Evolutionary conservation across 1,284 basidiomycete species (phyloP), one percentile per base, ranked within the genome.

Genomic region (Ustilago hordei): DNA sequence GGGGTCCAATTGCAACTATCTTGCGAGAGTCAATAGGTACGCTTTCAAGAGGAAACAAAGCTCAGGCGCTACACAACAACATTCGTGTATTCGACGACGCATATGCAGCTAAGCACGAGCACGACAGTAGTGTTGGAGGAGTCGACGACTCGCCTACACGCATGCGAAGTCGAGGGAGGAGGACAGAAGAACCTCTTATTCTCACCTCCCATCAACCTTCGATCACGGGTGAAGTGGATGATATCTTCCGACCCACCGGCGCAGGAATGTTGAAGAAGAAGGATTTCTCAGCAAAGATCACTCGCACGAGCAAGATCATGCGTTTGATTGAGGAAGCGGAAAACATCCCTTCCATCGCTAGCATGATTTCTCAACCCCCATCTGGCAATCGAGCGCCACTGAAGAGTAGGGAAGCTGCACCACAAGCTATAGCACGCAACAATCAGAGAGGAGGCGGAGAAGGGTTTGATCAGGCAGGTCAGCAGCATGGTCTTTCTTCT

Each of bases 231-330:
- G 45, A 43, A 8, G 60, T 43, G 9, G 60, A 64, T 17, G 64
- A 70, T 35, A 36, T 67, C 36, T 75, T 75, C 32, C 60, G 67
- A 17, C 61, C 65, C 1, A 43, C 32, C 31, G 32, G 6, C 9
- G 28, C 11, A n/a, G 45, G 34, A 23, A 31, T 23, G 48, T n/a
- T 76, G 34, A 61, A 43, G 56, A 76, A 72, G 53, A 68, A 69
- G 32, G 55, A 61, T 19, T 63, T 65, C 19, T 35, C 59, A 13
- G 69, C 64, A 0, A 58, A 50, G 17, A 69, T 77, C 50, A 69
- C 63, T 2, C 59, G 60, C 28, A 73, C 69, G 12, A 73, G 69
- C 67, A 77, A 77, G 61, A 77, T 77, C 60, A 73, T 73, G 69
- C 60, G 70, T 2, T 41, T 77, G 13, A 77, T 77, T 50, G 75